Evolutionary conservation across 1,139 yeast genomes (phyloP).

Genomic region (Protomyces arabidopsidicola): DNA sequence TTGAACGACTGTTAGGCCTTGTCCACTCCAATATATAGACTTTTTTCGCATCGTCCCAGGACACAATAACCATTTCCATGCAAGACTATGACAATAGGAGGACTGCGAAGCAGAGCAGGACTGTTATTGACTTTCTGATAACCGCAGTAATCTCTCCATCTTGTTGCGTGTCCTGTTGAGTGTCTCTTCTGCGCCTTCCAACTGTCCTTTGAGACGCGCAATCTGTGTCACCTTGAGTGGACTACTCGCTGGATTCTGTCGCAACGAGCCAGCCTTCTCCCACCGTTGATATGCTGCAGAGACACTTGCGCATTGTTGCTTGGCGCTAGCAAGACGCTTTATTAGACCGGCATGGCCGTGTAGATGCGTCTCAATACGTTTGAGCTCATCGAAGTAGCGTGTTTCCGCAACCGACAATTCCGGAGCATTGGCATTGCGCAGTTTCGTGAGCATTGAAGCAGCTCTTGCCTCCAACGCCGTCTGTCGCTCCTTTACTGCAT

Average conservation of each 20-base stretch:
- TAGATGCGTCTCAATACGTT: slow-evolving; percentile 34
- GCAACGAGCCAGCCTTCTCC: background rate
- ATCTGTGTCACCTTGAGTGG: slow-evolving; percentile 10
- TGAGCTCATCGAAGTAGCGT: slow-evolving; percentile 48
- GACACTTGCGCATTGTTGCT: background rate
- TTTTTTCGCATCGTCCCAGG: too few species aligned
- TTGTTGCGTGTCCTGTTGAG: background rate
- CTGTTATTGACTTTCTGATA: slow-evolving; percentile 40
- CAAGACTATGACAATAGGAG: too few species aligned
- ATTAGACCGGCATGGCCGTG: slow-evolving; percentile 17
- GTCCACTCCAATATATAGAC: background rate
- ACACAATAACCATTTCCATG: too few species aligned
- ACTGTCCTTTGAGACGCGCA: background rate
- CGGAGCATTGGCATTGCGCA: slow-evolving; percentile 36
- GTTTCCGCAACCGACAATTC: slow-evolving; percentile 44
- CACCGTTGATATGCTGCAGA: background rate
- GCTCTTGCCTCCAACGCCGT: slow-evolving; percentile 39
- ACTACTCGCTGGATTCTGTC: background rate
- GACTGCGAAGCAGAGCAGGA: slow-evolving; percentile 36
- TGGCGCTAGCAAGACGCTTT: background rate
- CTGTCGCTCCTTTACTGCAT: slow-evolving; percentile 38
- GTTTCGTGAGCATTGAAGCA: slow-evolving; percentile 36
- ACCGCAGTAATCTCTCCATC: background rate
- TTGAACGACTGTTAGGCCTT: background rate
- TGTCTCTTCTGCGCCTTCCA: slow-evolving; percentile 6